phyloP scores from a whole-genome alignment of 345 rosid species.

The Melaleuca alternifolia region DNA sequence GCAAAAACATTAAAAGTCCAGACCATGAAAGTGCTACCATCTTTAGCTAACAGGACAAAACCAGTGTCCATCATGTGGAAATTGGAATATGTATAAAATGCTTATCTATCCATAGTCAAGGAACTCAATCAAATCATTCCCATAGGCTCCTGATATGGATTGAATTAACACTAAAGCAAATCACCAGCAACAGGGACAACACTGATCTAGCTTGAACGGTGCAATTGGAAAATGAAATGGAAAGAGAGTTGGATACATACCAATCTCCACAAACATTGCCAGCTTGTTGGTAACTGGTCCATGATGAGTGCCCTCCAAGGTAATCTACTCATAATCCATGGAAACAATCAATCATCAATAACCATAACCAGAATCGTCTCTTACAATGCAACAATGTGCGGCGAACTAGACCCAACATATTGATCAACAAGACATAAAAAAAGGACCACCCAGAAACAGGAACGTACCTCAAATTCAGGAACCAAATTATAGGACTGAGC shows the following conservation, averaged over 20 bases:
- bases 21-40: neutral
- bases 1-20: neutral
- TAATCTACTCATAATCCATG: conserved; percentile 32
- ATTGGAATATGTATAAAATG: neutral
- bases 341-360: neutral
- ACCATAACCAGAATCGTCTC: neutral
- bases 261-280: conserved; percentile 87
- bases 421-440: neutral
- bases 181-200: neutral
- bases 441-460: neutral
- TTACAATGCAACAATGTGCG: neutral
- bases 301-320: conserved; percentile 94
- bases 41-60: neutral
- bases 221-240: neutral
- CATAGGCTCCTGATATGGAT: neutral
- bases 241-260: conserved; percentile 15
- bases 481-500: conserved; percentile 61
- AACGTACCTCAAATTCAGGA: conserved; percentile 91
- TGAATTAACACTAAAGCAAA: neutral
- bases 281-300: conserved; percentile 80
- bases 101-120: neutral
- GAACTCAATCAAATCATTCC: neutral
- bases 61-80: neutral
- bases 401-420: neutral
- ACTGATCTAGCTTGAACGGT: neutral